Evolutionary conservation across 2,329 filamentous ascomycete species (phyloP).

Genomic region (Cryphonectria parasitica): DNA sequence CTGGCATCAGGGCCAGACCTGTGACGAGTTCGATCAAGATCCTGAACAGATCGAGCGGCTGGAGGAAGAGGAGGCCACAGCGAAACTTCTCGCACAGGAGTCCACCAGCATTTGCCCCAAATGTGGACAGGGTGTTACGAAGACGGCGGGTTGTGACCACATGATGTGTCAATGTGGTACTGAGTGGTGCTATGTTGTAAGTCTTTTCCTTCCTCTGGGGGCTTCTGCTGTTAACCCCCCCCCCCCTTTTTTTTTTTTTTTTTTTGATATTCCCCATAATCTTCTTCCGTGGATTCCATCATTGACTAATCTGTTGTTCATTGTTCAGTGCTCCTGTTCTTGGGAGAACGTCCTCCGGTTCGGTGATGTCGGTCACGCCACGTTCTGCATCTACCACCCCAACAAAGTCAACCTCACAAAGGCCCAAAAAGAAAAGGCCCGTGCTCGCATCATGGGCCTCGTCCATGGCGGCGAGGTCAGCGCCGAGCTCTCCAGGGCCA

Average conservation of each 20-base stretch:
- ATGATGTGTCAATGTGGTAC: slow-evolving; percentile 25
- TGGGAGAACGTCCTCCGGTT: slow-evolving; percentile 26
- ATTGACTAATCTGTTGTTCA: background rate
- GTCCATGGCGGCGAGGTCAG: slow-evolving; percentile 28
- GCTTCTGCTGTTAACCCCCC: background rate
- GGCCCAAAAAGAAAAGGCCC: slow-evolving; percentile 20
- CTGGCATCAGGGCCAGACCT: slow-evolving; percentile 26
- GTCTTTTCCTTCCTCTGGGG: background rate
- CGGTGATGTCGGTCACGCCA: slow-evolving; percentile 21
- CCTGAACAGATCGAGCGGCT: slow-evolving; percentile 26
- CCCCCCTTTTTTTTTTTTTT: too few relatives aligned
- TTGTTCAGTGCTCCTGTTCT: slow-evolving; percentile 21
- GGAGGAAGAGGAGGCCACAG: slow-evolving; percentile 29
- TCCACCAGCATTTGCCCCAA: slow-evolving; percentile 26
- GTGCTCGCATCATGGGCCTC: slow-evolving; percentile 26
- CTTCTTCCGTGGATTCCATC: fast-evolving
- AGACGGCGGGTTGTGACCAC: slow-evolving; percentile 25
- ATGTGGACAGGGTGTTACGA: slow-evolving; percentile 28
- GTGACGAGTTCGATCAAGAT: slow-evolving; percentile 23
- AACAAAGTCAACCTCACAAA: slow-evolving; percentile 27
- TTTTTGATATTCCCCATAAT: too few relatives aligned
- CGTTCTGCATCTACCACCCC: slow-evolving; percentile 28
- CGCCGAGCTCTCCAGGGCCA: slow-evolving; percentile 22
- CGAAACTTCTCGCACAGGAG: slow-evolving; percentile 22
- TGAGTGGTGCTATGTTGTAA: slow-evolving; percentile 28